Evolutionary conservation across 768 basidiomycete species (phyloP).

Genomic region (Panaeolus papilionaceus): DNA sequence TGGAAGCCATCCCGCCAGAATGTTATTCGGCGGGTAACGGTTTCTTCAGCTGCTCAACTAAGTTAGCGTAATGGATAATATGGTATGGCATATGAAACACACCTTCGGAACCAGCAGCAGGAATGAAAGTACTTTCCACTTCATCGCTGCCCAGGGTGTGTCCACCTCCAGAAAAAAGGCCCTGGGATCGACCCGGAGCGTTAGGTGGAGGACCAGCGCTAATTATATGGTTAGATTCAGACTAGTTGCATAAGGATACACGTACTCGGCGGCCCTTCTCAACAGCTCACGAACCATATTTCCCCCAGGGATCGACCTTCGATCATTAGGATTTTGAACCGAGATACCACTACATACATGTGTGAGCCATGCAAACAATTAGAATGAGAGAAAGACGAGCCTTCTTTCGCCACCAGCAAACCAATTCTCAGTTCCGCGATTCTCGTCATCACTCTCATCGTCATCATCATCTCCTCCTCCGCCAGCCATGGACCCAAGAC

Average conservation of each 20-base stretch:
- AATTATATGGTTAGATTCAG: not conserved
- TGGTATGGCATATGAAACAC: conserved; percentile 21
- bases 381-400: conserved; percentile 40
- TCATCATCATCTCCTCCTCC: conserved; percentile 49
- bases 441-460: conserved; percentile 55
- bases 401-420: conserved; percentile 97
- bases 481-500: conserved; percentile 27
- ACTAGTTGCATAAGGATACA: conserved; percentile 21
- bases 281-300: conserved; percentile 74
- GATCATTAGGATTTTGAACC: conserved; percentile 81
- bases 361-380: conserved; percentile 10
- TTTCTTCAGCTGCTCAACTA: conserved; percentile 44
- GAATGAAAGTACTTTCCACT: conserved; percentile 75
- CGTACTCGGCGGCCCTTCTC: conserved; percentile 81
- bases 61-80: not conserved
- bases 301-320: conserved; percentile 54
- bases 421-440: conserved; percentile 67
- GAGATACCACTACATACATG: conserved; percentile 73
- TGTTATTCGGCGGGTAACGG: conserved; percentile 75
- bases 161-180: conserved; percentile 72
- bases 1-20: conserved; percentile 96
- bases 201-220: conserved; percentile 33
- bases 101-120: conserved; percentile 63
- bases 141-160: conserved; percentile 92
- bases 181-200: conserved; percentile 27